Conservation (phyloP, 2,329 filamentous ascomycete species). For the Fusarium clavum region DNA sequence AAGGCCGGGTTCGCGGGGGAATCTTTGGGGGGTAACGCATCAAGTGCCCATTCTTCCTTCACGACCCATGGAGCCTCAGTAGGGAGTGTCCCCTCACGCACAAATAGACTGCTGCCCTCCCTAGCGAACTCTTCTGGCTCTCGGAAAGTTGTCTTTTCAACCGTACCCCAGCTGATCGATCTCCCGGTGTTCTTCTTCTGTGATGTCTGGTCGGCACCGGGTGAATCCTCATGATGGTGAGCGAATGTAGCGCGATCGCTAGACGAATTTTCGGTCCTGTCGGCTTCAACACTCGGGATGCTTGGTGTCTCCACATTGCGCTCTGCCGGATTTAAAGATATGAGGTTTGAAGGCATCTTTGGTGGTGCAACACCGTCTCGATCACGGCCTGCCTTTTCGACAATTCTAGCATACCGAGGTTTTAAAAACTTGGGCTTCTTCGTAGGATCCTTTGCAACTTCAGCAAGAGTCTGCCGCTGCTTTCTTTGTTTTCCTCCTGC, state of each 20-base stretch:
- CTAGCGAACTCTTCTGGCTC: constrained; percentile 37
- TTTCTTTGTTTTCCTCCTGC: constrained; percentile 56
- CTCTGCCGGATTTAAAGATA: constrained; percentile 49
- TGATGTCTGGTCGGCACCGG: background rate
- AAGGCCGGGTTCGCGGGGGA: background rate
- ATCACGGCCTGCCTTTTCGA: constrained; percentile 57
- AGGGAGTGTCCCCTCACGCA: constrained; percentile 13
- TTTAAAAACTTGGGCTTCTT: constrained; percentile 57
- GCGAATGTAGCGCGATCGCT: constrained; percentile 16
- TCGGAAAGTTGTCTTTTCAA: constrained; percentile 39
- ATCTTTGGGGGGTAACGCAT: background rate
- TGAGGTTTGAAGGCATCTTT: constrained; percentile 46
- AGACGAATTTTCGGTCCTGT: constrained; percentile 25
- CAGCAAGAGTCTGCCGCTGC: constrained; percentile 51
- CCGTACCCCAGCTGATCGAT: constrained; percentile 42
- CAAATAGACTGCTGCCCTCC: constrained; percentile 43
- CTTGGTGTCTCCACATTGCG: background rate
- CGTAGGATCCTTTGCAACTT: constrained; percentile 56
- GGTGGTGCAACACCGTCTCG: constrained; percentile 57
- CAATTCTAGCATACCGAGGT: constrained; percentile 52
- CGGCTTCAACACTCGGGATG: background rate
- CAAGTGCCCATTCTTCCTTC: constrained; percentile 4
- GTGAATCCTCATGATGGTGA: constrained; percentile 1
- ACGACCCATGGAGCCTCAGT: background rate
- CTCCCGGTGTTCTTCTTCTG: constrained; percentile 43